Evolutionary conservation across 768 basidiomycete species (phyloP).

Genomic region (Leccinum imitatum): DNA sequence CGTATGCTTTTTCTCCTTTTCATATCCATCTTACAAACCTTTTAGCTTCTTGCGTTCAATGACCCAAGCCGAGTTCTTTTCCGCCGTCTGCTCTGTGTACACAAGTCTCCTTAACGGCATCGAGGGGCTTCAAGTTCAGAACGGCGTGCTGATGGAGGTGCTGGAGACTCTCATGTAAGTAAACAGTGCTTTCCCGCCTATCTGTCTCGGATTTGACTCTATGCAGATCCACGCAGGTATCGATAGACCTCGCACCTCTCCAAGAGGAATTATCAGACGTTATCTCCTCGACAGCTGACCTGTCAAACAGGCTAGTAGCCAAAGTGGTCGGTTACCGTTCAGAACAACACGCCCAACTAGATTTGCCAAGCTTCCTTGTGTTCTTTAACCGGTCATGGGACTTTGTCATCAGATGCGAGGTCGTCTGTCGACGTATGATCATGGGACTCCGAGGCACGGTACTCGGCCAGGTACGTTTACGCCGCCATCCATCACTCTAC

Average conservation of each 20-base stretch:
- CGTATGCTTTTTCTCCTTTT: conserved; percentile 6
- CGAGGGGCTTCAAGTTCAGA: conserved; percentile 65
- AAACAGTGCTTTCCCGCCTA: neutral
- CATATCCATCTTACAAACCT: conserved; percentile 32
- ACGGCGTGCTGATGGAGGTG: conserved; percentile 54
- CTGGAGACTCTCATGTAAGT: conserved; percentile 48
- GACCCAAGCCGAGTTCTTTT: conserved; percentile 66
- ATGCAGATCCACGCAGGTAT: conserved; percentile 38
- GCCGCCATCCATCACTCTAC: neutral
- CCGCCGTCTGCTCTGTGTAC: conserved; percentile 61
- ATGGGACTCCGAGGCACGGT: conserved; percentile 86
- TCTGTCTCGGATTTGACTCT: conserved; percentile 3
- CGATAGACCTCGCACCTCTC: conserved; percentile 43
- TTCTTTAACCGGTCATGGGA: conserved; percentile 87
- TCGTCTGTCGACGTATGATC: conserved; percentile 86
- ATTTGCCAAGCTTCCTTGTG: conserved; percentile 70
- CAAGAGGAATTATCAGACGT: conserved; percentile 75
- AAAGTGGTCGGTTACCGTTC: conserved; percentile 74
- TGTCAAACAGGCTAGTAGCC: conserved; percentile 79
- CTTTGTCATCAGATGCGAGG: conserved; percentile 88
- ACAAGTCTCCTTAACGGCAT: conserved; percentile 60
- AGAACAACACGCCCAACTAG: conserved; percentile 75
- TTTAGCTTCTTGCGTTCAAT: conserved; percentile 61
- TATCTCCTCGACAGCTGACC: conserved; percentile 76
- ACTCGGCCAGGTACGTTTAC: conserved; percentile 66